These are phyloP conservation scores for Metarhizium brunneum DNA, from an alignment of 2,329 filamentous ascomycete genomes.

Conservation along the genomic window DNA sequence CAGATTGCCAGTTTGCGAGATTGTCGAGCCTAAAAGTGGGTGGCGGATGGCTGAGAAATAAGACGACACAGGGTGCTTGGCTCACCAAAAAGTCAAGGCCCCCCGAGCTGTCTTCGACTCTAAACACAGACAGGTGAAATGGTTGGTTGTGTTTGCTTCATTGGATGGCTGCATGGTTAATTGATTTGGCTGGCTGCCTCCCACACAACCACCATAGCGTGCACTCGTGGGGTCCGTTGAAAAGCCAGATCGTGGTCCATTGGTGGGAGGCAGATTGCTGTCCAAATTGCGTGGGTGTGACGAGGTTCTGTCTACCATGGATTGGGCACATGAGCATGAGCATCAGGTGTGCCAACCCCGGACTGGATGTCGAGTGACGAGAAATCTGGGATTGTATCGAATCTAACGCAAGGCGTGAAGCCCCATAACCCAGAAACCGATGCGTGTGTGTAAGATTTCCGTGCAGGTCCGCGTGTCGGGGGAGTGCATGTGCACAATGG, in stretches of 20 bases:
- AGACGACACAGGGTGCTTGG: not conserved
- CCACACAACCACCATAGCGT: not conserved
- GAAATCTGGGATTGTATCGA: not conserved
- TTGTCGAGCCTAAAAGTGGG: constrained; percentile 5
- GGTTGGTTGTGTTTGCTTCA: not conserved
- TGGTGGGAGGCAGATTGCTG: not conserved
- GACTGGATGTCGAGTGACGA: not conserved
- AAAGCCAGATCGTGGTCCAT: not conserved
- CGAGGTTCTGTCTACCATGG: not conserved
- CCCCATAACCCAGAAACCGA: not conserved
- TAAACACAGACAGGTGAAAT: not conserved
- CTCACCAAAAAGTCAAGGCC: not conserved
- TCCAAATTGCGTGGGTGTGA: not conserved
- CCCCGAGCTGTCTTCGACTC: not conserved
- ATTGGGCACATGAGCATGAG: not conserved
- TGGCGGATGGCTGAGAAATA: constrained; percentile 1
- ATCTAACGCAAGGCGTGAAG: not conserved
- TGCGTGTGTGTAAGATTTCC: not conserved
- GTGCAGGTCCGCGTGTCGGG: not conserved
- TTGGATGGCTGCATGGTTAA: not conserved
- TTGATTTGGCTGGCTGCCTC: not conserved
- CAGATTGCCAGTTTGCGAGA: constrained; percentile 6
- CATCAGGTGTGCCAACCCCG: not conserved
- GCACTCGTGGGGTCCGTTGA: not conserved
- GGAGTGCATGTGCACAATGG: not conserved